Conservation (phyloP, 2,329 filamentous ascomycete species). For the Camillea tinctor region DNA sequence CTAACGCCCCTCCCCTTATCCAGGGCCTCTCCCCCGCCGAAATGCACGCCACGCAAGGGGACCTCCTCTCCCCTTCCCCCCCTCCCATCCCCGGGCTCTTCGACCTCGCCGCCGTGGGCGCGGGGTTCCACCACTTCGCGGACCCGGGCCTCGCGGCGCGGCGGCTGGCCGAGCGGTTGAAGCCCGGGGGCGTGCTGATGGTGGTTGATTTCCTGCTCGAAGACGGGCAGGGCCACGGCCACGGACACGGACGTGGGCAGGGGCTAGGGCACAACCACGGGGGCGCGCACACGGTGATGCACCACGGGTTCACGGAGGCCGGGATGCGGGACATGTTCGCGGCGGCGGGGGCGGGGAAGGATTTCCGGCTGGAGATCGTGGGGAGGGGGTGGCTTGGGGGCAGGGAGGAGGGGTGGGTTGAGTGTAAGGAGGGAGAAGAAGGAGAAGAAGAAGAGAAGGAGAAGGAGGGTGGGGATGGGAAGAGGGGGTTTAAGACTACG, state of each 20-base stretch:
- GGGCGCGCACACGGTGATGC: slow-evolving; percentile 53
- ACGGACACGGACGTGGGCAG: slow-evolving; percentile 4
- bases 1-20: slow-evolving; percentile 1
- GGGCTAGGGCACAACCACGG: slow-evolving; percentile 35
- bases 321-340: slow-evolving; percentile 61
- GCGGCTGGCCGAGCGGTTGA: slow-evolving; percentile 60
- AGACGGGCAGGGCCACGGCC: slow-evolving; percentile 20
- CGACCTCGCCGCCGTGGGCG: slow-evolving; percentile 62
- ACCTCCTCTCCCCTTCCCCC: slow-evolving; percentile 54
- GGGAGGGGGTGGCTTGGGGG: slow-evolving; percentile 48
- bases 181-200: slow-evolving; percentile 63
- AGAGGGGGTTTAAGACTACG: slow-evolving; percentile 37
- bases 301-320: slow-evolving; percentile 63
- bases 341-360: slow-evolving; percentile 55
- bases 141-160: slow-evolving; percentile 59
- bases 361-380: slow-evolving; percentile 58
- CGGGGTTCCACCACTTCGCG: slow-evolving; percentile 67
- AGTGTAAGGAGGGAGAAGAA: slow-evolving; percentile 6
- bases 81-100: slow-evolving; percentile 64
- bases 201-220: slow-evolving; percentile 66
- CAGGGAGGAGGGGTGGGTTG: slow-evolving; percentile 13
- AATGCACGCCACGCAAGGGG: slow-evolving; percentile 57
- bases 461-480: slow-evolving; percentile 12
- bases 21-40: slow-evolving; percentile 50
- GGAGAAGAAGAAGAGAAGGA: background rate